Conservation (phyloP, 257 asterid genomes). For the Penstemon davidsonii region DNA sequence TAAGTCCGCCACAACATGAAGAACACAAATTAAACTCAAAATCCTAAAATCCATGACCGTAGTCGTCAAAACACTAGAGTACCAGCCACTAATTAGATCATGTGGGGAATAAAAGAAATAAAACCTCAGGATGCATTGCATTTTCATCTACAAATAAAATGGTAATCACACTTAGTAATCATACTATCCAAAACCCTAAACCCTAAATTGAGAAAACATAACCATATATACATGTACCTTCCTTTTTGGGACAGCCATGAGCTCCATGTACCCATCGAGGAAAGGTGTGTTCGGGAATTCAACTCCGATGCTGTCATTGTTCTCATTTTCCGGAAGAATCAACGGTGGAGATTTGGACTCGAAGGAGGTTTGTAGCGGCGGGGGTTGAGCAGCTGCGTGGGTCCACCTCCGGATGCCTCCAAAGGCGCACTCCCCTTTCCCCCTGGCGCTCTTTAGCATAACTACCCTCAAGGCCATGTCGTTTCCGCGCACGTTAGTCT, state of each 20-base stretch:
- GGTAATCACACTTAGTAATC: no score
- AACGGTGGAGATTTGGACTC: constrained; percentile 33
- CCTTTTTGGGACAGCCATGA: constrained; percentile 70
- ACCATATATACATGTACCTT: constrained; percentile 35
- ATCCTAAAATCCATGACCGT: not conserved
- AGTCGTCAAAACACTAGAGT: no score
- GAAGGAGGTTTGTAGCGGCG: constrained; percentile 31
- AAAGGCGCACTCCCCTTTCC: constrained; percentile 2
- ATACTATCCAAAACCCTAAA: not conserved
- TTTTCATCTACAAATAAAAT: no score
- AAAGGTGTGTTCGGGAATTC: constrained; percentile 27
- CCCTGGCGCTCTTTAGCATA: constrained; percentile 22
- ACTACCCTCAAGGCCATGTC: constrained; percentile 33
- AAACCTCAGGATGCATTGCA: no score
- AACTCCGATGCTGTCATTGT: constrained; percentile 21
- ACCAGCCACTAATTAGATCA: no score
- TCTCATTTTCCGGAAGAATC: constrained; percentile 45
- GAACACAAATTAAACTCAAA: not conserved
- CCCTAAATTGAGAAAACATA: not conserved
- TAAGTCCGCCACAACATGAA: not conserved
- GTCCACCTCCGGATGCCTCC: constrained; percentile 38
- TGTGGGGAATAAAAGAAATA: no score
- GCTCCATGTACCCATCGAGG: constrained; percentile 48
- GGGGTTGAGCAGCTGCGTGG: constrained; percentile 37
- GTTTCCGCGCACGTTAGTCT: not conserved